Base-by-base conservation (phyloP, 306 rosid species). In the Sicyos edulis region DNA sequence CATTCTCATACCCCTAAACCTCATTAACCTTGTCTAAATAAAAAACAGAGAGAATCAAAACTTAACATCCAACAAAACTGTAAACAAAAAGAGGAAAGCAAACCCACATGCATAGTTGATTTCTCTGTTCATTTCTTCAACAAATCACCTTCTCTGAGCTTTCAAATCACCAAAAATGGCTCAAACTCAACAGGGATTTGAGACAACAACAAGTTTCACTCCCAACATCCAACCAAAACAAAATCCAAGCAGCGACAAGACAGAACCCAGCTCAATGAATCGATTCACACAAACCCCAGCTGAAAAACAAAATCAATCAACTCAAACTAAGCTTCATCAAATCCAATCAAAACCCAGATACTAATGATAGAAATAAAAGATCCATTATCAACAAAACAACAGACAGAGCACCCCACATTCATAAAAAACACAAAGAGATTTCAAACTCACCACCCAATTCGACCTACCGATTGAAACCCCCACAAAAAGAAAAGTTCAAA, bases 141-240 rank as follows among this genome's bases (percentile, higher is more conserved):
- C 44, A 37, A 37, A 37, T 7, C 44, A 37, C 44, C 44, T 66
- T 80, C 74, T 76, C 74, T 73, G 80, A 72, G 67, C 85, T 82
- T 81, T 88, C 83, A 85, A 83, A 83, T 82, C 66, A 76, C 61
- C 50, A 78, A 65, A 89, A 71, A 67, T 67, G 56, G 72, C 20
- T 47, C 54, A 54, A 13, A 16, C 8, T 14, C 58, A 49, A 22
- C 58, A 68, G 57, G 21, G 21, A 55, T 71, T 54, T 32, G 64
- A 71, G 85, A 81, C 80, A 51, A 86, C 80, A 79, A 51, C 34
- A 64, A 53, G 68, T 73, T 84, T 90, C 81, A 52, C 34, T 57
- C 79, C 77, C 83, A 62, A 76, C 42, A 54, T 79, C 78, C 86
- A 62, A 78, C 80, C 77, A 80, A 78, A 74, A 83, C 54, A 60